Conservation (phyloP, 1,284 basidiomycete species). For the Porodaedalea pini region DNA sequence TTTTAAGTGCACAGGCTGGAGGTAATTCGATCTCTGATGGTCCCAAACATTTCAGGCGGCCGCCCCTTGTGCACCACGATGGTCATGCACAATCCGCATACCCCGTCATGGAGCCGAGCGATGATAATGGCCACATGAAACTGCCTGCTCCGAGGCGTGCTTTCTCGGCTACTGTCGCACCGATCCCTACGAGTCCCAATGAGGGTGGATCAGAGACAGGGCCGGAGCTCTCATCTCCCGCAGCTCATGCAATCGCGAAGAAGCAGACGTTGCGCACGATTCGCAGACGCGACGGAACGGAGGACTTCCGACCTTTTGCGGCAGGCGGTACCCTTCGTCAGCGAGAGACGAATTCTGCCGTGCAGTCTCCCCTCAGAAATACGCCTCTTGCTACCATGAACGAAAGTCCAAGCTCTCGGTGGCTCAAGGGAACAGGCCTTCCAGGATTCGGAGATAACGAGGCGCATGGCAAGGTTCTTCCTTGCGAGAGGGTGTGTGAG, state of each 20-base stretch:
- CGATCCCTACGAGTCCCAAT: slow-evolving; percentile 40
- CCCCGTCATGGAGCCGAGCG: slow-evolving; percentile 23
- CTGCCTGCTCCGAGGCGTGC: slow-evolving; percentile 59
- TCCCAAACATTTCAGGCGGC: slow-evolving; percentile 58
- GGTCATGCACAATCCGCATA: slow-evolving; percentile 37
- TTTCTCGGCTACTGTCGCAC: slow-evolving; percentile 66
- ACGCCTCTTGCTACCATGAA: background rate
- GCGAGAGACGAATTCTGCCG: slow-evolving; percentile 34
- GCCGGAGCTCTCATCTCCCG: slow-evolving; percentile 65
- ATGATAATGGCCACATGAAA: slow-evolving; percentile 27
- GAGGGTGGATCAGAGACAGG: slow-evolving; percentile 58
- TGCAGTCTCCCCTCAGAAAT: slow-evolving; percentile 19
- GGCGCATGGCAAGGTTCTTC: slow-evolving; percentile 86
- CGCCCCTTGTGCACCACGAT: slow-evolving; percentile 50
- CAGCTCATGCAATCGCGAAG: slow-evolving; percentile 68
- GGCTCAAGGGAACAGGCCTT: slow-evolving; percentile 49
- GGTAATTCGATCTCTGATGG: slow-evolving; percentile 42
- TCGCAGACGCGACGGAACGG: slow-evolving; percentile 71
- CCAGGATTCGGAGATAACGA: slow-evolving; percentile 92
- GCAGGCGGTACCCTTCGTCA: slow-evolving; percentile 50
- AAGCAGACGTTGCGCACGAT: slow-evolving; percentile 71
- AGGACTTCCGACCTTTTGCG: slow-evolving; percentile 68
- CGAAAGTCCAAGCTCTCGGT: slow-evolving; percentile 55
- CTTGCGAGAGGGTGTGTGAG: slow-evolving; percentile 90
- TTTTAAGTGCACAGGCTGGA: background rate